Evolutionary conservation across 2,329 filamentous ascomycete genomes (phyloP), one percentile per base, ranked within the genome.

Genomic region (Gremmenia infestans): DNA sequence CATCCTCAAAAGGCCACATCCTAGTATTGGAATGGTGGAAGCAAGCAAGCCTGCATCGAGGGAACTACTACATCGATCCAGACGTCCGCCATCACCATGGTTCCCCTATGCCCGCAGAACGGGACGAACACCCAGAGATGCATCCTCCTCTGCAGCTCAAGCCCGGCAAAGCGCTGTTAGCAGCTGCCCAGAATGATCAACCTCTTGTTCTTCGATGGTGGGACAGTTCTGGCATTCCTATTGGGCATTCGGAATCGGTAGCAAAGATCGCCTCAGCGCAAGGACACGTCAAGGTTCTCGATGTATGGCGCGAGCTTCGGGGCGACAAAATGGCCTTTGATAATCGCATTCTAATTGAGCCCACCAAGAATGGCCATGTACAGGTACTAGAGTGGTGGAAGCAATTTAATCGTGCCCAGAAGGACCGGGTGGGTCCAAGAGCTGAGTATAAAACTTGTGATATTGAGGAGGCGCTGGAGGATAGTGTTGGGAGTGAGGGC

Each of bases 381-480:
- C 79, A 84, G 37, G 91, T 96, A 22, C 76, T 97, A 7, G 90
- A 96, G 70, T 97, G 93, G 93, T 97, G 93, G 92, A 88, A 89
- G 67, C 79, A 7, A 74, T 80, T 52, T 78, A 81, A 49, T 76
- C 28, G 28, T 1, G 8, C 8, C 28, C 28, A 32, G 8, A 32
- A 32, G 28, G 28, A 32, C 8, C 55, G 65, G 25, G 77, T 74
- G 37, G 83, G 85, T 0, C 79, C 92, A 63, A 81, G 82, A 52
- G 91, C 97, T 25, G 91, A 96, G 71, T 97, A 96, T 72, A 92
- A 93, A 71, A 96, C 91, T 1, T 96, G 91, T 71, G 91, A 96
- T 71, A 94, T 97, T 59, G 92, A 97, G 70, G 93, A 97, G 73
- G 92, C 92, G 0, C 78, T 97, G 40, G 92, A 97, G 70, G 92